Conservation (phyloP, 2,329 filamentous ascomycete species). For the Botrytis hyacinthi region DNA sequence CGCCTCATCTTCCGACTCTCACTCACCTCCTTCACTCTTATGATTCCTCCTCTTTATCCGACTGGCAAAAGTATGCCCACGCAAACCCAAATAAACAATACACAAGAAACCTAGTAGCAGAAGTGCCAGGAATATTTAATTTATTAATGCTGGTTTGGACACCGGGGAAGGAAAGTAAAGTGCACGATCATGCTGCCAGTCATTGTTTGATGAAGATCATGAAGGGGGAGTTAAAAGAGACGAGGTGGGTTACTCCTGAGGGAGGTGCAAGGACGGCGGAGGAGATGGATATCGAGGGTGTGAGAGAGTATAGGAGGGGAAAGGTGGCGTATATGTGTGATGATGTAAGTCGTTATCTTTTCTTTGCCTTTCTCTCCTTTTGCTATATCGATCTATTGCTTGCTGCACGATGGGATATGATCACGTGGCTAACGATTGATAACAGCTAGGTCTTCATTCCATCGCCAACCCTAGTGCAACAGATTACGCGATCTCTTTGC, state of each 20-base stretch:
- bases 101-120: slow-evolving; percentile 85
- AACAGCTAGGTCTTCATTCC: slow-evolving; percentile 71
- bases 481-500: slow-evolving; percentile 80
- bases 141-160: slow-evolving; percentile 82
- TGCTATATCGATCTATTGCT: not conserved
- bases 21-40: slow-evolving; percentile 29
- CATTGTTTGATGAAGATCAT: slow-evolving; percentile 94
- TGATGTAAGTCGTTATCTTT: slow-evolving; percentile 41
- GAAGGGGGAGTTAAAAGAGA: slow-evolving; percentile 74
- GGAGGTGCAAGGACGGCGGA: slow-evolving; percentile 20
- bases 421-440: not conserved
- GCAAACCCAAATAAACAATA: slow-evolving; percentile 67
- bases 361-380: not conserved
- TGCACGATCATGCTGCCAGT: slow-evolving; percentile 86
- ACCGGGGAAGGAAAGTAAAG: slow-evolving; percentile 76
- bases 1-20: slow-evolving; percentile 26
- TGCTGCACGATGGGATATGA: not conserved
- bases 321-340: slow-evolving; percentile 91
- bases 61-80: slow-evolving; percentile 76
- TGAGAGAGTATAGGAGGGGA: slow-evolving; percentile 61
- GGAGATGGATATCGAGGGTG: slow-evolving; percentile 45
- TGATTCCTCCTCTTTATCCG: slow-evolving; percentile 22
- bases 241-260: slow-evolving; percentile 55
- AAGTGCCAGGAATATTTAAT: slow-evolving; percentile 70
- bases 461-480: slow-evolving; percentile 71